Conservation (phyloP, 768 basidiomycete genomes). For the Mycena albidolilacea region DNA sequence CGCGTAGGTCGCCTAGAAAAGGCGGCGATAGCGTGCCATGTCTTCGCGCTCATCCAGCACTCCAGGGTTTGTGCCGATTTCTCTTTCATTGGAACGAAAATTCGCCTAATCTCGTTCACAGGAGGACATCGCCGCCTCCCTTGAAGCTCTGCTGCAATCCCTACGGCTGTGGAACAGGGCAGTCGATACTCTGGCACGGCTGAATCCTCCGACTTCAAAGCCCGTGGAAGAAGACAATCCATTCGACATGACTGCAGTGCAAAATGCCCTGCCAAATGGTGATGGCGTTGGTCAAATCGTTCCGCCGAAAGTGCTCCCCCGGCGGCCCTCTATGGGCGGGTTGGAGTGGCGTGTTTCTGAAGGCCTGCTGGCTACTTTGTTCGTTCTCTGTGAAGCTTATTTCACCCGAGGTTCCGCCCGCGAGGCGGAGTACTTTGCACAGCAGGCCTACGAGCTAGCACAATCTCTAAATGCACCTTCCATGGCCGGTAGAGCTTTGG, state of each 20-base stretch:
- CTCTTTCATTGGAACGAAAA: background rate
- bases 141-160: slow-evolving; percentile 75
- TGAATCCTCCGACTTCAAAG: slow-evolving; percentile 57
- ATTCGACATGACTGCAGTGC: slow-evolving; percentile 65
- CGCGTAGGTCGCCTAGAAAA: slow-evolving; percentile 75
- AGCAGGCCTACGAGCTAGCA: slow-evolving; percentile 84
- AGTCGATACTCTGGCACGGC: slow-evolving; percentile 73
- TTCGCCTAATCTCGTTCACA: slow-evolving; percentile 44
- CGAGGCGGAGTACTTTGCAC: slow-evolving; percentile 88
- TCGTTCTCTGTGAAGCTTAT: slow-evolving; percentile 77
- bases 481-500: slow-evolving; percentile 74
- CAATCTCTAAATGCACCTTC: slow-evolving; percentile 76
- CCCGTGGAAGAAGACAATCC: slow-evolving; percentile 66
- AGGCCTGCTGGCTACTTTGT: slow-evolving; percentile 75
- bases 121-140: slow-evolving; percentile 72
- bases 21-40: slow-evolving; percentile 79
- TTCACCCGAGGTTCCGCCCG: slow-evolving; percentile 83
- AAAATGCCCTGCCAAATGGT: slow-evolving; percentile 58
- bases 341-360: slow-evolving; percentile 85
- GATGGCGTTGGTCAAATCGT: slow-evolving; percentile 28
- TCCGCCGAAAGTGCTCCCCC: slow-evolving; percentile 47
- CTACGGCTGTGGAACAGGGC: slow-evolving; percentile 89
- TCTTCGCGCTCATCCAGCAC: slow-evolving; percentile 78
- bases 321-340: slow-evolving; percentile 61
- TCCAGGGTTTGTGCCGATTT: slow-evolving; percentile 62